These are phyloP conservation scores for Miscanthus sacchariflorus DNA, from an alignment of 202 grass and related monocot genomes.

Conservation along the genomic window DNA sequence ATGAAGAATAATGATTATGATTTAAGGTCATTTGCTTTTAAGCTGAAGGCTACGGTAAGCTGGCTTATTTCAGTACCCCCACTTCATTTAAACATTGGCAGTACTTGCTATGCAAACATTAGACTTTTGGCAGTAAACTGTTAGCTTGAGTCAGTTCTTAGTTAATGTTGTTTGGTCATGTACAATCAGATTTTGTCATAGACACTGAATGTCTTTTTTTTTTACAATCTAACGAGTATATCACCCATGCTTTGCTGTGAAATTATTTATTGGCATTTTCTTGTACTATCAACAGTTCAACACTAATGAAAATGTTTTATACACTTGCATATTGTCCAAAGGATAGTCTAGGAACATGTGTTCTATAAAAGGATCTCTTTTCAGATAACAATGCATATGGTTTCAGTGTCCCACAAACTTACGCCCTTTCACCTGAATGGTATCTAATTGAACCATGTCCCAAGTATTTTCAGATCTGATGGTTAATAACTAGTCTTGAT, in stretches of 20 bases:
- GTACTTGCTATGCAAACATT: neutral
- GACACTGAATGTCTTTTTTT: neutral
- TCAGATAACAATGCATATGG: neutral
- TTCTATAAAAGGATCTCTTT: neutral
- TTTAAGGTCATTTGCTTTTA: conserved; percentile 89
- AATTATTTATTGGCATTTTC: conserved; percentile 13
- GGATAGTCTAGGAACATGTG: neutral
- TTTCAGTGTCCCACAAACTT: conserved; percentile 1
- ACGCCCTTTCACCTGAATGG: neutral
- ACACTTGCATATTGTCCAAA: conserved; percentile 1
- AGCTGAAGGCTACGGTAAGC: conserved; percentile 83
- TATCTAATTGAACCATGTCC: conserved; percentile 2
- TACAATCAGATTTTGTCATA: conserved; percentile 23
- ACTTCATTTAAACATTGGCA: neutral
- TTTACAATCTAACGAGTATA: neutral
- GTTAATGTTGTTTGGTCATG: conserved; percentile 17
- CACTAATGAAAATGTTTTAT: neutral
- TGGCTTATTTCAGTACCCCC: neutral
- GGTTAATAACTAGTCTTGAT: neutral
- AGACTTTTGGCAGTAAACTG: neutral
- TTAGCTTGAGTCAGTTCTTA: neutral
- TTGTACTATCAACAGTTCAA: neutral
- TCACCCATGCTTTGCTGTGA: neutral
- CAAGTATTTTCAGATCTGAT: conserved; percentile 17
- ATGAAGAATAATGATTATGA: conserved; percentile 88